phyloP scores from a whole-genome alignment of 1,139 yeast species.

The Candida pseudocylindracea region DNA sequence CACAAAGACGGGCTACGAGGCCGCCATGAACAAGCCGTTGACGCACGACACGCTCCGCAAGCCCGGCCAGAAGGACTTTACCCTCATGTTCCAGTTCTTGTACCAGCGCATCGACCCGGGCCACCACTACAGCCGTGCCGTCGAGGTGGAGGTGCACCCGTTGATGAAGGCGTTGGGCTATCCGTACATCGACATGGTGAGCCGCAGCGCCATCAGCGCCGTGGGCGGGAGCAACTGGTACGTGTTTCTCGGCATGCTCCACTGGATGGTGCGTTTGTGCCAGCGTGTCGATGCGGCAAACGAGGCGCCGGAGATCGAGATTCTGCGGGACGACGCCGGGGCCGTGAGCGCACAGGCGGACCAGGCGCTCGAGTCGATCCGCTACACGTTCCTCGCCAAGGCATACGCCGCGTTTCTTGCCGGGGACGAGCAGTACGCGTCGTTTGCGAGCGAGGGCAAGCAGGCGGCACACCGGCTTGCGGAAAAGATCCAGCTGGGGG shows the following conservation, averaged over 20 bases:
- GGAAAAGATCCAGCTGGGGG: too few relatives aligned
- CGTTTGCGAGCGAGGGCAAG: too few relatives aligned
- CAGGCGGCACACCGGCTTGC: too few relatives aligned
- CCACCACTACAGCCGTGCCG: slow-evolving; percentile 40
- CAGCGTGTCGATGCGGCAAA: too few relatives aligned
- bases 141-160: slow-evolving; percentile 58
- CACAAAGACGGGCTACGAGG: slow-evolving; percentile 39
- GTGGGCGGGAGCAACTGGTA: slow-evolving; percentile 92
- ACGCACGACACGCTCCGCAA: slow-evolving; percentile 40
- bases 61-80: slow-evolving; percentile 83
- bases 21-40: slow-evolving; percentile 50
- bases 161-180: slow-evolving; percentile 45
- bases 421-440: too few relatives aligned
- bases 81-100: slow-evolving; percentile 56
- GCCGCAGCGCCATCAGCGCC: slow-evolving; percentile 70
- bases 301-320: too few relatives aligned
- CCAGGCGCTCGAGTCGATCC: too few relatives aligned
- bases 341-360: too few relatives aligned
- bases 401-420: too few relatives aligned
- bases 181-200: slow-evolving; percentile 64
- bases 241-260: slow-evolving; percentile 54
- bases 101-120: slow-evolving; percentile 65
- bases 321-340: too few relatives aligned
- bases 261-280: slow-evolving; percentile 33
- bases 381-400: too few relatives aligned